Evolutionary conservation across 805 yeast species (phyloP).

Genomic region (Candida vaughaniae): DNA sequence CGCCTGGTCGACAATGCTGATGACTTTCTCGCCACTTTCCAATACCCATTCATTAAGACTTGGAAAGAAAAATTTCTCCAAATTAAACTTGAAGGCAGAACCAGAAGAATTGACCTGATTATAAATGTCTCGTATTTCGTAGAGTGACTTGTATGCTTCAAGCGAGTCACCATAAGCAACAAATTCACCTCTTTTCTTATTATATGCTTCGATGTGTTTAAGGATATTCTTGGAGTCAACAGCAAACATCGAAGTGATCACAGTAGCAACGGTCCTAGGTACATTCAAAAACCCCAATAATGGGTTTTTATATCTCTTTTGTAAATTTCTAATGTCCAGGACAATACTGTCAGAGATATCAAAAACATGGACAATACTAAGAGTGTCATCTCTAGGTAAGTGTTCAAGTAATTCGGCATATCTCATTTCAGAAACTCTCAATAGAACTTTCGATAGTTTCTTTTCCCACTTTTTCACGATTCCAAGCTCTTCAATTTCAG

Average conservation of each 20-base stretch:
- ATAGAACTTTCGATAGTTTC: constrained; percentile 31
- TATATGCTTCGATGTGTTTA: constrained; percentile 47
- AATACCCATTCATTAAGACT: constrained; percentile 37
- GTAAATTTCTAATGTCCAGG: constrained; percentile 47
- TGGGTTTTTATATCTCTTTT: constrained; percentile 59
- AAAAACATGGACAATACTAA: constrained; percentile 55
- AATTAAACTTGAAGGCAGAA: constrained; percentile 46
- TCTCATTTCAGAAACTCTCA: constrained; percentile 35
- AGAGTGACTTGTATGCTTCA: constrained; percentile 52
- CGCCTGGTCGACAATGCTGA: constrained; percentile 52
- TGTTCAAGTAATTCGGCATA: constrained; percentile 40
- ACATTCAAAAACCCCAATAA: constrained; percentile 59
- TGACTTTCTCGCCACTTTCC: constrained; percentile 47
- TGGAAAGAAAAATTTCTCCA: constrained; percentile 55
- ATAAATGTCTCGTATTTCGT: constrained; percentile 52
- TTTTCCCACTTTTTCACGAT: constrained; percentile 48
- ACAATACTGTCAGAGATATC: constrained; percentile 56
- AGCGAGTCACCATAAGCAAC: constrained; percentile 56
- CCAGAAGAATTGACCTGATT: constrained; percentile 44
- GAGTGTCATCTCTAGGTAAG: constrained; percentile 58
- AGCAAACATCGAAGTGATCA: constrained; percentile 52
- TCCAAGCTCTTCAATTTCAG: constrained; percentile 31
- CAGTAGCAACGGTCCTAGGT: constrained; percentile 46
- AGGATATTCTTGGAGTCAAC: constrained; percentile 54
- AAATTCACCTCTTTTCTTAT: constrained; percentile 26